Percentiles rank a stretch among this genome's conserved stretches.
Evolutionary conservation across 139 green algal species (phyloP).

Genomic region (Auxenochlorella pyrenoidosa): DNA sequence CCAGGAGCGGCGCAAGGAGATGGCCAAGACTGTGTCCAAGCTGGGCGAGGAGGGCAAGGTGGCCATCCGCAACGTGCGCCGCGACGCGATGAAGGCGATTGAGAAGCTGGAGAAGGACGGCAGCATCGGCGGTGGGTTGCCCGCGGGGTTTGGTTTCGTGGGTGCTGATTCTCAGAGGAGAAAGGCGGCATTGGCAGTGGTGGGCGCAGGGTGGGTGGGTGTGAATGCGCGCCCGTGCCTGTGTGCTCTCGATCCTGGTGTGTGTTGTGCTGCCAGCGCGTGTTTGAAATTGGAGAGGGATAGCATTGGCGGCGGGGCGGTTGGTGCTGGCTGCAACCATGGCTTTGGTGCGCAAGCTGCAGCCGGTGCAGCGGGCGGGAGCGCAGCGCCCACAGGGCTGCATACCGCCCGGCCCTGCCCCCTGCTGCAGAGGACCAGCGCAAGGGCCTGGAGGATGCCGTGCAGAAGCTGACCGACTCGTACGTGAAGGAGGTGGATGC

Average conservation of each 20-base stretch:
- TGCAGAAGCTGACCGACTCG: conserved; percentile 88
- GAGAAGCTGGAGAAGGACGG: conserved; percentile 76
- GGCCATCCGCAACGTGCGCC: conserved; percentile 88
- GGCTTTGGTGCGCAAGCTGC: no score
- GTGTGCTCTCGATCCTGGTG: no score
- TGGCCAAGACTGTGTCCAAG: conserved; percentile 87
- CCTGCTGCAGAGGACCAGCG: conserved; percentile 75
- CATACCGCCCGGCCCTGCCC: background rate
- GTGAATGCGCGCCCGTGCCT: no score
- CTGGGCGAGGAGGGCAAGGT: conserved; percentile 96
- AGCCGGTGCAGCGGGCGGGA: no score
- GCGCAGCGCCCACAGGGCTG: background rate
- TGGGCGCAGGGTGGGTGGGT: no score
- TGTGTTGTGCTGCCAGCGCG: no score
- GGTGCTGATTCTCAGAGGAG: no score
- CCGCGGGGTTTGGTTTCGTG: no score
- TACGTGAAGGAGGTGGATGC: conserved; percentile 91
- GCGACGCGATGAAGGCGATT: conserved; percentile 90
- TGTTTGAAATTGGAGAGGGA: no score
- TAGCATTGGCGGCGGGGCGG: no score
- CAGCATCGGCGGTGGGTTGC: conserved; percentile 37
- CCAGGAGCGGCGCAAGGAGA: conserved; percentile 94
- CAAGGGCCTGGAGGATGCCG: conserved; percentile 77
- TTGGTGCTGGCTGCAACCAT: no score
- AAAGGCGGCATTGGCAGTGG: no score